phyloP scores from a whole-genome alignment of 2,329 filamentous ascomycete genomes.

The Cercospora janseana region DNA sequence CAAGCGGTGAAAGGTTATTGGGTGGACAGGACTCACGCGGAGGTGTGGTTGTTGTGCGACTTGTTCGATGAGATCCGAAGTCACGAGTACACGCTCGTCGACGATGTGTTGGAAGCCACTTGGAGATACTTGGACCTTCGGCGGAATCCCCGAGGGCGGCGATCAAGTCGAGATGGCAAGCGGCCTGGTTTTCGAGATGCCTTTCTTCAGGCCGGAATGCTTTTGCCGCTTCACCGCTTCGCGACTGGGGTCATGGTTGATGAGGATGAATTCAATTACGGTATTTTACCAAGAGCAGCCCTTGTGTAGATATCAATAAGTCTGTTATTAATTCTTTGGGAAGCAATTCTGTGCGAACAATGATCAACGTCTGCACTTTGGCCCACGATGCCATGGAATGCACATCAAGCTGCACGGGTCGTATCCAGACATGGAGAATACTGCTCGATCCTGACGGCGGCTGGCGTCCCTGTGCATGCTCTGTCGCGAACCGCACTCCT shows the following conservation, averaged over 20 bases:
- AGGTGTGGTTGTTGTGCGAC: constrained; percentile 18
- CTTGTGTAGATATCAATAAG: neutral
- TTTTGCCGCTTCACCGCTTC: constrained; percentile 15
- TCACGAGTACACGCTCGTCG: constrained; percentile 15
- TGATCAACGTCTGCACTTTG: too few species aligned
- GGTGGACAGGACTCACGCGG: constrained; percentile 13
- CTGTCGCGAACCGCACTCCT: too few species aligned
- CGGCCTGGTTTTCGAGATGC: constrained; percentile 5
- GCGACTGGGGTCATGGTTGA: constrained; percentile 17
- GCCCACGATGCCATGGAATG: too few species aligned
- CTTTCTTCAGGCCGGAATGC: constrained; percentile 14
- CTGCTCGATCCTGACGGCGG: too few species aligned
- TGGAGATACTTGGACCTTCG: constrained; percentile 14
- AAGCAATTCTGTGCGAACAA: too few species aligned
- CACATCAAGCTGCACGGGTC: too few species aligned
- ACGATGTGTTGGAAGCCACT: constrained; percentile 13
- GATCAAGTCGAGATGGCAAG: constrained; percentile 1
- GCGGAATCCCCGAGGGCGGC: constrained; percentile 5
- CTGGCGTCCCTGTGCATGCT: too few species aligned
- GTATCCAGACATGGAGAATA: too few species aligned
- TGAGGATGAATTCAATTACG: constrained; percentile 15
- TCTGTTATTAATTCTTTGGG: too few species aligned
- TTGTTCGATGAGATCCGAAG: constrained; percentile 19
- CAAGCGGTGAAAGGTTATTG: constrained; percentile 20
- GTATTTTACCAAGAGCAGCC: neutral